A percentile compares a stretch with the other conserved stretches of the same genome.
These are phyloP conservation scores for Tricholomella constricta DNA, from an alignment of 768 basidiomycete species.

Conservation along the genomic window DNA sequence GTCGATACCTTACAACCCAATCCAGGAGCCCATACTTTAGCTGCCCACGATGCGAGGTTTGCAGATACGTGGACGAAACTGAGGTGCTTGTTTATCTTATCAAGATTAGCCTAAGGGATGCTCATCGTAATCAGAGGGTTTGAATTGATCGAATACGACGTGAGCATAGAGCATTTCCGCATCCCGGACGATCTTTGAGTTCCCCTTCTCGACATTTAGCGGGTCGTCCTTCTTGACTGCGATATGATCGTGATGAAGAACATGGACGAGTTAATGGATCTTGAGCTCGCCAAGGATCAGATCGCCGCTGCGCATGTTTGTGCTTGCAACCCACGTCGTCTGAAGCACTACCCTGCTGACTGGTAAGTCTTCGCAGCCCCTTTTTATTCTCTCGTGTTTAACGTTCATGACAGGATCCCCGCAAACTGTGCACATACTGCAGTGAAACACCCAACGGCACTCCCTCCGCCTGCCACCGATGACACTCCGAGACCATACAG, in stretches of 20 bases:
- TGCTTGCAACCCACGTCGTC: constrained; percentile 88
- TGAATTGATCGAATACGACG: constrained; percentile 68
- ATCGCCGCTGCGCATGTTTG: constrained; percentile 92
- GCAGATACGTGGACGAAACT: constrained; percentile 75
- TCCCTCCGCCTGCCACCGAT: constrained; percentile 34
- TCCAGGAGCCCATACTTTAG: constrained; percentile 41
- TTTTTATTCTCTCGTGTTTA: constrained; percentile 6
- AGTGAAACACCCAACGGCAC: constrained; percentile 46
- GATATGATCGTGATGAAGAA: constrained; percentile 86
- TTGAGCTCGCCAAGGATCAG: constrained; percentile 62
- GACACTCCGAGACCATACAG: constrained; percentile 69
- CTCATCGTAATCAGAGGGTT: constrained; percentile 45
- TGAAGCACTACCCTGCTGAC: constrained; percentile 85
- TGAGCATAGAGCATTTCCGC: constrained; percentile 28
- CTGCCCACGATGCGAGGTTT: constrained; percentile 54
- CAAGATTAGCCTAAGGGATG: not conserved
- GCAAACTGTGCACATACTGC: constrained; percentile 84
- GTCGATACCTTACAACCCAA: constrained; percentile 60
- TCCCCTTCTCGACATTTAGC: constrained; percentile 39
- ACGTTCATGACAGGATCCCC: constrained; percentile 69
- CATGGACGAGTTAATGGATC: constrained; percentile 75
- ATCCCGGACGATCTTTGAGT: not conserved
- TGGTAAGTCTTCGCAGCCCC: constrained; percentile 53
- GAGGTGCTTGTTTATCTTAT: constrained; percentile 33
- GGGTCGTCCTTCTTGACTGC: constrained; percentile 79